Conservation (phyloP, 768 basidiomycete genomes). For the Symmetrospora coprosmae region DNA sequence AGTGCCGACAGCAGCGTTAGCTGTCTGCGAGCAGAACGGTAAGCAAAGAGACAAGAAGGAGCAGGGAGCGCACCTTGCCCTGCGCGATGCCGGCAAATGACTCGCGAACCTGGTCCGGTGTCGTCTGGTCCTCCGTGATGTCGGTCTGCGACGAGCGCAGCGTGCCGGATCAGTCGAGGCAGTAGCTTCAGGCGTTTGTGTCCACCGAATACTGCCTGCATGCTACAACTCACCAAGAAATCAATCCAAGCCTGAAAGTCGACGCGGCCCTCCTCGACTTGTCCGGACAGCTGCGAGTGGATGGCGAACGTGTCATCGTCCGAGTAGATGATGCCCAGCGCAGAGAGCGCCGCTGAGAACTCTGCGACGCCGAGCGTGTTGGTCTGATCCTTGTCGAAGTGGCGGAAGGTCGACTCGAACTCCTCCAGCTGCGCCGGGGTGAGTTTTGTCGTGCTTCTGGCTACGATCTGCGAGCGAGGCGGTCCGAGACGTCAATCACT, state of each 20-base stretch:
- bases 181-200: slow-evolving; percentile 89
- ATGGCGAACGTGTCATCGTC: slow-evolving; percentile 63
- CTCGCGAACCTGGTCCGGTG: slow-evolving; percentile 77
- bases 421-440: slow-evolving; percentile 92
- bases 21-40: not conserved
- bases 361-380: slow-evolving; percentile 74
- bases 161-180: slow-evolving; percentile 39
- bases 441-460: slow-evolving; percentile 80
- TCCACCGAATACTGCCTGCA: slow-evolving; percentile 37
- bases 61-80: slow-evolving; percentile 52
- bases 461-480: slow-evolving; percentile 58
- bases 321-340: slow-evolving; percentile 82
- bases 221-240: not conserved
- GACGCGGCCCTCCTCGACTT: not conserved
- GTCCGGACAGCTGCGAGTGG: slow-evolving; percentile 50
- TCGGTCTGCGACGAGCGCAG: slow-evolving; percentile 82
- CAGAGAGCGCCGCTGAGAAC: slow-evolving; percentile 85
- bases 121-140: slow-evolving; percentile 88
- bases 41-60: not conserved
- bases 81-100: slow-evolving; percentile 82
- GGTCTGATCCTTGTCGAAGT: slow-evolving; percentile 85
- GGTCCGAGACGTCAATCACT: not conserved
- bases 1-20: not conserved
- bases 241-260: slow-evolving; percentile 1
- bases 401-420: slow-evolving; percentile 91